Conservation (phyloP, 768 basidiomycete genomes). For the Trametes cinnabarina region DNA sequence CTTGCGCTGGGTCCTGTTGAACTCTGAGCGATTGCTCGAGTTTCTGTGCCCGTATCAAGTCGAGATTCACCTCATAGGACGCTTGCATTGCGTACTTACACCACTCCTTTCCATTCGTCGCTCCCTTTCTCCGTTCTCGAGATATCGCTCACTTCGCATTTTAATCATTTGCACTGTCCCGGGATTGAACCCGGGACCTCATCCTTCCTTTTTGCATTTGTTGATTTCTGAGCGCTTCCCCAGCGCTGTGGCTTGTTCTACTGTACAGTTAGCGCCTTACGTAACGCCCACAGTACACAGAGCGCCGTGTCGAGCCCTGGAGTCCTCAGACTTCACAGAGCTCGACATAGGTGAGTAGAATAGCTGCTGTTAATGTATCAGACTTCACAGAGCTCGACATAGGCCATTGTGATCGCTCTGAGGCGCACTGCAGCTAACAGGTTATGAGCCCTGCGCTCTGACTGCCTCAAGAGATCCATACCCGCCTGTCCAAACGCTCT, state of each 20-base stretch:
- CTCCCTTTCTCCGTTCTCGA: too few species aligned
- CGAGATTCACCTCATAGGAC: neutral
- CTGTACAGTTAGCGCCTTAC: neutral
- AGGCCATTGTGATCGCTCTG: slow-evolving; percentile 1
- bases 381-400: slow-evolving; percentile 2
- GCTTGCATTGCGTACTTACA: neutral
- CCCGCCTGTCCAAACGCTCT: slow-evolving; percentile 5
- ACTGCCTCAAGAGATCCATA: slow-evolving; percentile 8
- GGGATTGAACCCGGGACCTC: too few species aligned
- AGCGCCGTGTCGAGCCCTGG: slow-evolving; percentile 2
- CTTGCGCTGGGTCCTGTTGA: neutral
- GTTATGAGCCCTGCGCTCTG: slow-evolving; percentile 11
- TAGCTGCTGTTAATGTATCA: neutral
- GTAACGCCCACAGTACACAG: slow-evolving; percentile 1
- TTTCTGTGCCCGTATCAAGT: neutral
- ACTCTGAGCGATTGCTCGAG: neutral
- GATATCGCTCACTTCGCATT: too few species aligned
- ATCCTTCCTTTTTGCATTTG: neutral
- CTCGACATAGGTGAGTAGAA: too few species aligned
- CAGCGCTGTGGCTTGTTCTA: neutral
- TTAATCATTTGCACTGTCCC: too few species aligned
- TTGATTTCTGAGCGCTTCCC: neutral
- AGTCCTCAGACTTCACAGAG: slow-evolving; percentile 1
- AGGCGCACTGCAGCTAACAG: slow-evolving; percentile 6
- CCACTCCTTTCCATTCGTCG: neutral